Conservation (phyloP, 1,139 yeast genomes). For the Insectozyma bohioensis region DNA sequence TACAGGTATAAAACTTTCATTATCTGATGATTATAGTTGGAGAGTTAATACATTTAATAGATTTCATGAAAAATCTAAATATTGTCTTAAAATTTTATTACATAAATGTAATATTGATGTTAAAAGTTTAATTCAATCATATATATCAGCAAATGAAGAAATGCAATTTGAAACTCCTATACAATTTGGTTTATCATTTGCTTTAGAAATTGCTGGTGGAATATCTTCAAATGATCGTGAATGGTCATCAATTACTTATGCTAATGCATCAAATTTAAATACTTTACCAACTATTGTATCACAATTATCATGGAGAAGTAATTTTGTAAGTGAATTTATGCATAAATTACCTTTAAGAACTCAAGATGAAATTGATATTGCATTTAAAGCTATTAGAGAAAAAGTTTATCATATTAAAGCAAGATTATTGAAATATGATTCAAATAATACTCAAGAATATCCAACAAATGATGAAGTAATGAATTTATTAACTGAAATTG, state of each 20-base stretch:
- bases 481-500: slow-evolving; percentile 47
- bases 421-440: slow-evolving; percentile 11
- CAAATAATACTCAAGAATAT: slow-evolving; percentile 2
- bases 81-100: slow-evolving; percentile 63
- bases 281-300: slow-evolving; percentile 74
- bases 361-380: slow-evolving; percentile 26
- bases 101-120: slow-evolving; percentile 66
- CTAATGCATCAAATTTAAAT: slow-evolving; percentile 39
- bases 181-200: slow-evolving; percentile 84
- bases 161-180: slow-evolving; percentile 36
- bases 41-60: slow-evolving; percentile 65
- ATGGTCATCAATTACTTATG: slow-evolving; percentile 32
- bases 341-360: slow-evolving; percentile 35
- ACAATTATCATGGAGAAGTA: slow-evolving; percentile 74
- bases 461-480: slow-evolving; percentile 30
- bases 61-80: slow-evolving; percentile 57
- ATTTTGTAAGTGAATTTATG: slow-evolving; percentile 43
- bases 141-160: slow-evolving; percentile 54
- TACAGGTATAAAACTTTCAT: slow-evolving; percentile 57
- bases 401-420: slow-evolving; percentile 13
- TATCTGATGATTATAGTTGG: slow-evolving; percentile 81
- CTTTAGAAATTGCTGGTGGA: slow-evolving; percentile 81
- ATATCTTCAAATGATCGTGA: slow-evolving; percentile 67
- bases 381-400: slow-evolving; percentile 24
- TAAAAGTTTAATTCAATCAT: slow-evolving; percentile 71